Percentiles rank a stretch among this genome's conserved stretches.
Evolutionary conservation across 768 basidiomycete genomes (phyloP).

Genomic region (Auricularia cornea): DNA sequence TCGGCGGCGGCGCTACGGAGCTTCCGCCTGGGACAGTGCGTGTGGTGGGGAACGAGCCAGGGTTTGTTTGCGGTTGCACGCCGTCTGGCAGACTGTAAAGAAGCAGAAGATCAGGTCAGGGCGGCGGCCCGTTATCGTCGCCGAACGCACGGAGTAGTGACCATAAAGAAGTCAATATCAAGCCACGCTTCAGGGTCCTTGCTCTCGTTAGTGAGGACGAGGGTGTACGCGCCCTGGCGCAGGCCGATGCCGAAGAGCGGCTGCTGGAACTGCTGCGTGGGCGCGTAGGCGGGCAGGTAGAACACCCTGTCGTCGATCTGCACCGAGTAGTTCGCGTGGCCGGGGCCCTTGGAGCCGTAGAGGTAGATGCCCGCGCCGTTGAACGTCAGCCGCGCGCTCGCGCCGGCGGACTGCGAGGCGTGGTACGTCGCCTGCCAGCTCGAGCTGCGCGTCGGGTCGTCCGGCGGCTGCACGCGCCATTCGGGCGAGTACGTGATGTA

Average conservation of each 20-base stretch:
- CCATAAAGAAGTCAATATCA: slow-evolving; percentile 23
- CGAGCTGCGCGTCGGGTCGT: slow-evolving; percentile 8
- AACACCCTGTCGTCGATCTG: slow-evolving; percentile 17
- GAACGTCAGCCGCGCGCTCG: slow-evolving; percentile 16
- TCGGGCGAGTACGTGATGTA: slow-evolving; percentile 15
- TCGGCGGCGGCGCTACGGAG: neutral
- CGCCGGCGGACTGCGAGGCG: slow-evolving; percentile 15
- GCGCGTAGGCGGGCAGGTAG: slow-evolving; percentile 12
- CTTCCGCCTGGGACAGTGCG: neutral
- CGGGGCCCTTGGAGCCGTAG: slow-evolving; percentile 22
- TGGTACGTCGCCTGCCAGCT: slow-evolving; percentile 23
- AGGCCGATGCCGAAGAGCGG: slow-evolving; percentile 11
- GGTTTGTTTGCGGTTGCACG: neutral
- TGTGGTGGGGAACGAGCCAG: neutral
- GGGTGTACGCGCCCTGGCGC: slow-evolving; percentile 11
- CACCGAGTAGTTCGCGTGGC: slow-evolving; percentile 15
- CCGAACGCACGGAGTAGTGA: slow-evolving; percentile 8
- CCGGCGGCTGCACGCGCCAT: slow-evolving; percentile 18
- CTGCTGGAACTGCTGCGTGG: slow-evolving; percentile 15
- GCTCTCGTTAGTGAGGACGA: slow-evolving; percentile 4
- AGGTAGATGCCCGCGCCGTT: slow-evolving; percentile 15
- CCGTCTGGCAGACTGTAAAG: neutral
- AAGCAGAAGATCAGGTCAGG: neutral
- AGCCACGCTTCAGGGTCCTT: slow-evolving; percentile 11
- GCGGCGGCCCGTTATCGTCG: too few species aligned